Percentiles rank a stretch among this genome's conserved stretches.
These are phyloP conservation scores for Chaetomiaceae sp. DNA, from an alignment of 2,329 filamentous ascomycete species.

Conservation along the genomic window DNA sequence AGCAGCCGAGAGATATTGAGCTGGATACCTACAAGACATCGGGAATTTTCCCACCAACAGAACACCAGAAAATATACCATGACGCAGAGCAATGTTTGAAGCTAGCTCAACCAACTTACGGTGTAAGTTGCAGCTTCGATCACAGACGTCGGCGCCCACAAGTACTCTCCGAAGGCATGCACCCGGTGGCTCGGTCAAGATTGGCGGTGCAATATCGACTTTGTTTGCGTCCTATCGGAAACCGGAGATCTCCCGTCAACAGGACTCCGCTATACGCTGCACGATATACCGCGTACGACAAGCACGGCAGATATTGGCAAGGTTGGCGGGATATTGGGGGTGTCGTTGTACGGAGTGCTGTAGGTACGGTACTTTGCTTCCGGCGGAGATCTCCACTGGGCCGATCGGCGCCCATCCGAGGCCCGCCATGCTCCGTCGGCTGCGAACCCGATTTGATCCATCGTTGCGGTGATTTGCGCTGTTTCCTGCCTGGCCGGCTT, in stretches of 20 bases:
- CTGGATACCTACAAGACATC: background rate
- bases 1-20: background rate
- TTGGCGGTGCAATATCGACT: background rate
- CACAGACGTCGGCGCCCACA: constrained; percentile 7
- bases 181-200: constrained; percentile 9
- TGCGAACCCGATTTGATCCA: background rate
- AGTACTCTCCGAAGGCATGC: background rate
- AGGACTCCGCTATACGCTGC: background rate
- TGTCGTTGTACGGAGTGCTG: background rate
- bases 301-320: background rate
- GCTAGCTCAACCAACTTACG: background rate
- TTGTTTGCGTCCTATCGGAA: too few species aligned
- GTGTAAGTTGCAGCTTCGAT: background rate
- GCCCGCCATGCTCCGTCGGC: background rate
- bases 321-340: background rate
- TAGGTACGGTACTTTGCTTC: background rate
- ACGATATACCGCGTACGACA: background rate
- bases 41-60: constrained; percentile 13
- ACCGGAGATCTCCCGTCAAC: background rate
- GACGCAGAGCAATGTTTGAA: background rate
- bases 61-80: background rate
- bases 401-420: constrained; percentile 6
- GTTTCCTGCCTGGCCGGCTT: too few species aligned
- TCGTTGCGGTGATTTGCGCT: too few species aligned
- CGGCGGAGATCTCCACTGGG: background rate